These are phyloP conservation scores for Diaporthe vaccinii DNA, from an alignment of 2,329 filamentous ascomycete genomes.

Conservation along the genomic window DNA sequence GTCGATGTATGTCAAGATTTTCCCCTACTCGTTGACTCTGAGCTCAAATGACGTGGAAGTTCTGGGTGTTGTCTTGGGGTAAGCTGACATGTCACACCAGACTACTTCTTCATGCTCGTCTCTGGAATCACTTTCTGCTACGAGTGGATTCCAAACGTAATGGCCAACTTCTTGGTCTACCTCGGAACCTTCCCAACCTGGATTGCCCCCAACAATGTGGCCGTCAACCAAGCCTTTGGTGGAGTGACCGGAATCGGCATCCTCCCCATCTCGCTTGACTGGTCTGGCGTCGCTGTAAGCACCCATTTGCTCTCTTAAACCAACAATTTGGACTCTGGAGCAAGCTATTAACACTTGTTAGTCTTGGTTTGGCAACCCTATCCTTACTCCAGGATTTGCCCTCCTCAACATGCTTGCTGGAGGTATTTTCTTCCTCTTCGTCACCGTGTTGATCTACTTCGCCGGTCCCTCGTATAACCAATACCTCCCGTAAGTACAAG, in stretches of 20 bases:
- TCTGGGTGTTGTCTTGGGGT: not conserved
- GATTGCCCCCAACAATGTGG: slow-evolving; percentile 32
- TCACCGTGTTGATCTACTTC: slow-evolving; percentile 22
- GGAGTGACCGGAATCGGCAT: slow-evolving; percentile 26
- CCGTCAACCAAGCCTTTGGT: slow-evolving; percentile 19
- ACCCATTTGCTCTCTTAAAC: not conserved
- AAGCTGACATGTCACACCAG: not conserved
- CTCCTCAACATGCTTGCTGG: slow-evolving; percentile 24
- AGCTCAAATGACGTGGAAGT: no score
- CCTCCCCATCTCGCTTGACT: slow-evolving; percentile 21
- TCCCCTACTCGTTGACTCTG: no score
- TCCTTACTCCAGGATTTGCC: slow-evolving; percentile 7
- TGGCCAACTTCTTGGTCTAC: slow-evolving; percentile 34
- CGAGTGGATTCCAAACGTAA: slow-evolving; percentile 38
- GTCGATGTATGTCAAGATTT: slow-evolving; percentile 10
- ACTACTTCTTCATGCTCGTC: slow-evolving; percentile 31
- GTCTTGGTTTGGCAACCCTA: not conserved
- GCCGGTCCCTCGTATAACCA: slow-evolving; percentile 26
- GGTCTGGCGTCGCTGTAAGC: slow-evolving; percentile 17
- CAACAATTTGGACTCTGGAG: no score
- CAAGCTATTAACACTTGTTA: not conserved
- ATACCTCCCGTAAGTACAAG: not conserved
- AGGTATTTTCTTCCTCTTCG: slow-evolving; percentile 29
- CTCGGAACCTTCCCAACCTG: slow-evolving; percentile 29
- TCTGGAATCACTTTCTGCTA: slow-evolving; percentile 22